Percentiles rank a stretch among this genome's conserved stretches.
phyloP scores from a whole-genome alignment of 176 grass and related monocot species.

The Eleusine coracana region DNA sequence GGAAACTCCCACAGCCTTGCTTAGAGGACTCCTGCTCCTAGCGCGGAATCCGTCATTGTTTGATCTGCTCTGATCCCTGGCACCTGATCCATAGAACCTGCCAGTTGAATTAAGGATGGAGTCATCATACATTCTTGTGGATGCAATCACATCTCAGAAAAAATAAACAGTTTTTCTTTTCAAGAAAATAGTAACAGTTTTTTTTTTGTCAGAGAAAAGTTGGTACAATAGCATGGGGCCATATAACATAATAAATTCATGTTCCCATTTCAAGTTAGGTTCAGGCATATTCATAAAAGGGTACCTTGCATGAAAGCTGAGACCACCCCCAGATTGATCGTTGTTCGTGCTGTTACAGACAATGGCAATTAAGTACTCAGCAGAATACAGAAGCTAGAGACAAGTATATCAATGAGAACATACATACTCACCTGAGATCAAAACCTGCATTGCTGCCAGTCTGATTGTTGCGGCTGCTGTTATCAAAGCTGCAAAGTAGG shows the following conservation, averaged over 20 bases:
- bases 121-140: not conserved
- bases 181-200: not conserved
- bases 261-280: not conserved
- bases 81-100: slow-evolving; percentile 54
- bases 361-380: slow-evolving; percentile 23
- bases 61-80: slow-evolving; percentile 33
- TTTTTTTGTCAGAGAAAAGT: not conserved
- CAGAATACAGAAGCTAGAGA: slow-evolving; percentile 25
- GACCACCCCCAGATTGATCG: slow-evolving; percentile 45
- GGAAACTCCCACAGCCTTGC: slow-evolving; percentile 50
- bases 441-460: slow-evolving; percentile 13
- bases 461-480: slow-evolving; percentile 42
- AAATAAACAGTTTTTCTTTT: not conserved
- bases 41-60: slow-evolving; percentile 30
- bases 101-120: not conserved
- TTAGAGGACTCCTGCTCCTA: slow-evolving; percentile 60
- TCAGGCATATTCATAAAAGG: not conserved
- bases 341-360: slow-evolving; percentile 28
- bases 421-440: slow-evolving; percentile 39
- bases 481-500: slow-evolving; percentile 40
- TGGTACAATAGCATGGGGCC: not conserved
- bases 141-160: not conserved
- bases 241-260: slow-evolving; percentile 10
- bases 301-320: slow-evolving; percentile 68
- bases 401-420: not conserved